A percentile compares a stretch with the other conserved stretches of the same genome.
Conservation (phyloP, 257 asterid species). For the Rubia yunnanensis region DNA sequence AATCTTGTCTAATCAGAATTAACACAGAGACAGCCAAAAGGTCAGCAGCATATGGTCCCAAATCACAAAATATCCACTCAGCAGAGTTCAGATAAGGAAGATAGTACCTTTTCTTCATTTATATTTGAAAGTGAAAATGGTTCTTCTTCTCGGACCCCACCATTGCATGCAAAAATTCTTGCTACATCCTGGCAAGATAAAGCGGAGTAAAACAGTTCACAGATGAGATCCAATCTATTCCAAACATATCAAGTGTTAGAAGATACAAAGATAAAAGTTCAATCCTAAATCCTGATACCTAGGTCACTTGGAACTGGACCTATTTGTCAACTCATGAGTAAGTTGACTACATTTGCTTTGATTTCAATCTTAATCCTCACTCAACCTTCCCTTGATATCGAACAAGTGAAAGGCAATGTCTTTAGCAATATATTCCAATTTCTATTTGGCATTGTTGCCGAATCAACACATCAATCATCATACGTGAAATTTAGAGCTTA, state of each 20-base stretch:
- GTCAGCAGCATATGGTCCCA: neutral
- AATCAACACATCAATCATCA: neutral
- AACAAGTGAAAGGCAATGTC: neutral
- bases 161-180: conserved; percentile 58
- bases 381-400: neutral
- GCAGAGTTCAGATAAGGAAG: conserved; percentile 2
- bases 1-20: neutral
- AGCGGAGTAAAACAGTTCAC: neutral
- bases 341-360: neutral
- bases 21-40: neutral
- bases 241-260: neutral
- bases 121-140: conserved; percentile 62
- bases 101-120: conserved; percentile 43
- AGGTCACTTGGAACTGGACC: neutral
- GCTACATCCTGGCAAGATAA: conserved; percentile 59
- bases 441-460: neutral
- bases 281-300: too few species aligned
- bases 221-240: neutral
- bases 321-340: neutral
- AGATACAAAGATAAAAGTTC: neutral
- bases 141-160: conserved; percentile 67
- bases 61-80: conserved; percentile 1
- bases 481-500: neutral
- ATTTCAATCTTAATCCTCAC: neutral
- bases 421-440: neutral